Evolutionary conservation across 139 green algal genomes (phyloP), one percentile per base, ranked within the genome.

Genomic region (Tetradesmus obliquus): DNA sequence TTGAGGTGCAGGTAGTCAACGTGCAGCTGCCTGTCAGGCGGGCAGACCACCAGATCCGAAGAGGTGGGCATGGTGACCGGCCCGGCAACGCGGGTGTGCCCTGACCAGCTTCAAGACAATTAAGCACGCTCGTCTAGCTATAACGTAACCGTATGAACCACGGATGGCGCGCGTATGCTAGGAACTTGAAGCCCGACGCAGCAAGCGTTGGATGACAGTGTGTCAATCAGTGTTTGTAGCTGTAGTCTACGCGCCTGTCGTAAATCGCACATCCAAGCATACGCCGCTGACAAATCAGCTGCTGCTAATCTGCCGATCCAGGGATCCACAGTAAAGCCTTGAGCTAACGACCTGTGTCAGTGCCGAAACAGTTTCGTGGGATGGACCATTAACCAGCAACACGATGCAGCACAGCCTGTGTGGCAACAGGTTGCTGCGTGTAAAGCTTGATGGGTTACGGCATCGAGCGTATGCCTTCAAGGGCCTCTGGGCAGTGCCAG

Each of bases 1-100:
- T 60, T 54, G 8, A 89, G 84, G 8, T 13, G n/a, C 60, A 89
- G 32, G 24, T 89, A 89, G 84, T 89, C 84, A 3, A 89, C 55
- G 22, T 55, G 84, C 24, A 89, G 51, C 57, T 62, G 62, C 13
- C 62, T 58, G 8, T 89, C 84, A 22, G 84, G 60, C 10, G 84
- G 84, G 62, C 84, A 89, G 15, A 81, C 51, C 45, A 89, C 71
- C 10, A 81, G 13, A 55, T 55, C 79, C 13, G 79, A 55, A 2
- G 45, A 19, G 6, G 19, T 58, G n/a, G 79, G 13, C 32, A 84
- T 55, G 72, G 22, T 45, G 4, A 81, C 22, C 72, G 22, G 72
- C 72, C 9, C n/a, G 32, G 32, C 32, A 45, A 45, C 32, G 72
- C 72, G 22, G n/a, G n/a, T 81, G 9, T 17, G 5, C 7, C 22